These are phyloP conservation scores for Agaricus sinodeliciosus DNA, from an alignment of 768 basidiomycete species.

Conservation along the genomic window DNA sequence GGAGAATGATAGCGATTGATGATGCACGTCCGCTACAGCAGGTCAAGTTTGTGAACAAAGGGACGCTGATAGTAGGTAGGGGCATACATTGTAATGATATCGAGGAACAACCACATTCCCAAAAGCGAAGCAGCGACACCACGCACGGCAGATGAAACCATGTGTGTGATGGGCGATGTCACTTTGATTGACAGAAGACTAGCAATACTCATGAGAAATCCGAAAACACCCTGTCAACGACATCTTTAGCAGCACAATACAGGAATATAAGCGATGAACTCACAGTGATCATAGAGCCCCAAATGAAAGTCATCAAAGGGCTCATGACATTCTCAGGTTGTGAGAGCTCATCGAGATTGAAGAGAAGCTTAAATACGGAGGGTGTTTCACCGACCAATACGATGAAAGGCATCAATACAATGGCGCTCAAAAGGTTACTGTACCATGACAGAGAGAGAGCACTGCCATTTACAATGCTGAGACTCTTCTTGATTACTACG, in stretches of 20 bases:
- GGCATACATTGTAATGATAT: slow-evolving; percentile 72
- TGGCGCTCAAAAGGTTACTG: slow-evolving; percentile 75
- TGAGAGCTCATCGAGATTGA: slow-evolving; percentile 32
- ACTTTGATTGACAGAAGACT: slow-evolving; percentile 93
- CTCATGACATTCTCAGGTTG: slow-evolving; percentile 33
- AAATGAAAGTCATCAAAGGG: slow-evolving; percentile 59
- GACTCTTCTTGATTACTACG: slow-evolving; percentile 86
- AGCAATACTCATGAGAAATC: slow-evolving; percentile 93
- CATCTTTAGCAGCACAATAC: neutral
- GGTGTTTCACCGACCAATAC: slow-evolving; percentile 71
- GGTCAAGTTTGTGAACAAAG: neutral
- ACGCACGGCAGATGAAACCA: slow-evolving; percentile 93
- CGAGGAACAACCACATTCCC: slow-evolving; percentile 74
- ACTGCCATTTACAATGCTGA: slow-evolving; percentile 75
- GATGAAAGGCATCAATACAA: slow-evolving; percentile 67
- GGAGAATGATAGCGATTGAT: slow-evolving; percentile 76
- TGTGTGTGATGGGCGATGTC: slow-evolving; percentile 96
- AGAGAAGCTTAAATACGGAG: slow-evolving; percentile 55
- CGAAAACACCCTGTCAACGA: slow-evolving; percentile 60
- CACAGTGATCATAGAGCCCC: slow-evolving; percentile 76
- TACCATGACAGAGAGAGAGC: slow-evolving; percentile 89
- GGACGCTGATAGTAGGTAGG: neutral
- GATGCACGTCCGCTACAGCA: slow-evolving; percentile 63
- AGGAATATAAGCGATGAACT: slow-evolving; percentile 18
- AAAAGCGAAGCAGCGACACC: slow-evolving; percentile 89